Conservation (phyloP, 257 asterid genomes). For the Craterostigma plantagineum region DNA sequence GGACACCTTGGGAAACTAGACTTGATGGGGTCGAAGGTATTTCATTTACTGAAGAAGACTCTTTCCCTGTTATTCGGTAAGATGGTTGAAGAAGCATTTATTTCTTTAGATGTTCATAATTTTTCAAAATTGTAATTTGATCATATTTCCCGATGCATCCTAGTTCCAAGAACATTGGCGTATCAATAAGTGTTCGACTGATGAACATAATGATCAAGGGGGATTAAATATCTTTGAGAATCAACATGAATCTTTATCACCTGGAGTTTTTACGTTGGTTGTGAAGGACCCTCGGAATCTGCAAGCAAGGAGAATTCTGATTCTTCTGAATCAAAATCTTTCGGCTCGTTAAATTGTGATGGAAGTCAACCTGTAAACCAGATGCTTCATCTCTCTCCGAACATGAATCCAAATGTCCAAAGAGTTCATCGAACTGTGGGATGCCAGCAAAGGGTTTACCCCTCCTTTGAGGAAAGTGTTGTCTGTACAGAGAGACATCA, state of each 20-base stretch:
- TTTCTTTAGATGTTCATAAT: neutral
- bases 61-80: constrained; percentile 48
- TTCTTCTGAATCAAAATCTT: constrained; percentile 17
- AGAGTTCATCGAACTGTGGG: constrained; percentile 43
- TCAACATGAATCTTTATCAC: constrained; percentile 20
- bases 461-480: constrained; percentile 58
- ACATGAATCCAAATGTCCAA: constrained; percentile 15
- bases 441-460: constrained; percentile 28
- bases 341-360: constrained; percentile 9
- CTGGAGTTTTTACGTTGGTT: constrained; percentile 31
- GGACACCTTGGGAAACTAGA: constrained; percentile 66
- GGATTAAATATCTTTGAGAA: constrained; percentile 13
- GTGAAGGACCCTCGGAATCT: constrained; percentile 57
- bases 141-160: constrained; percentile 16
- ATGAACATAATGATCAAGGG: constrained; percentile 12
- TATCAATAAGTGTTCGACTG: constrained; percentile 17
- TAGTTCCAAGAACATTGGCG: constrained; percentile 18
- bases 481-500: constrained; percentile 43
- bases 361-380: constrained; percentile 16
- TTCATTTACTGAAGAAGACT: constrained; percentile 51
- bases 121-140: neutral
- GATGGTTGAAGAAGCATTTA: constrained; percentile 7
- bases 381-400: constrained; percentile 12
- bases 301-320: constrained; percentile 12
- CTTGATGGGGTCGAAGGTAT: constrained; percentile 47